Evolutionary conservation across 495 filamentous ascomycete species (phyloP).

Genomic region (Entonaema liquescens): DNA sequence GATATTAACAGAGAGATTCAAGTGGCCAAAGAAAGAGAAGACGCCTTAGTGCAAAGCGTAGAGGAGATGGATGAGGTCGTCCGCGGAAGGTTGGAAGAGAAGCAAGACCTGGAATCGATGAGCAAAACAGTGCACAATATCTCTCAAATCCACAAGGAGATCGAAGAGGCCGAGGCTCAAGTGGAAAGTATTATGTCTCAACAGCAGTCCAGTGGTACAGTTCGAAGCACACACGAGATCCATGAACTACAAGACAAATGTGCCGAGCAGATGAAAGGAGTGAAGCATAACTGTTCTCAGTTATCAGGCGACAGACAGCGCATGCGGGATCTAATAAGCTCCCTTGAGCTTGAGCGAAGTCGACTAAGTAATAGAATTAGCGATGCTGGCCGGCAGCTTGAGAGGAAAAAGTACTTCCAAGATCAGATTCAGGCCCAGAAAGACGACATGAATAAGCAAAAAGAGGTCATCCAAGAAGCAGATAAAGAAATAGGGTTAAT

Average conservation of each 20-base stretch:
- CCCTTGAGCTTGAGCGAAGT: slow-evolving; percentile 74
- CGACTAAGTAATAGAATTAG: slow-evolving; percentile 74
- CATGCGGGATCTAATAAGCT: slow-evolving; percentile 68
- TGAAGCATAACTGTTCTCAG: slow-evolving; percentile 69
- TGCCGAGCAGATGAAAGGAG: slow-evolving; percentile 70
- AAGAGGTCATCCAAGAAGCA: slow-evolving; percentile 68
- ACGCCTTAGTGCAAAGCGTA: slow-evolving; percentile 68
- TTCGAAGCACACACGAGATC: slow-evolving; percentile 81
- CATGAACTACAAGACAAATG: slow-evolving; percentile 74
- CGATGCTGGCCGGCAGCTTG: slow-evolving; percentile 74
- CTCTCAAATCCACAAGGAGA: slow-evolving; percentile 72
- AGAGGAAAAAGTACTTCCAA: slow-evolving; percentile 74
- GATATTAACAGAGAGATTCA: slow-evolving; percentile 68
- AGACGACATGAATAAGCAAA: slow-evolving; percentile 70
- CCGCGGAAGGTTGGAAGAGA: slow-evolving; percentile 68
- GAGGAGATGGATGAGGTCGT: slow-evolving; percentile 79
- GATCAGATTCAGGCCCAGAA: slow-evolving; percentile 76
- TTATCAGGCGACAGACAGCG: slow-evolving; percentile 75
- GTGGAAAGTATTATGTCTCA: slow-evolving; percentile 75
- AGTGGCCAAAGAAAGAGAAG: slow-evolving; percentile 60
- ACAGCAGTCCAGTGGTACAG: slow-evolving; percentile 68
- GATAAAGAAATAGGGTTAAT: slow-evolving; percentile 76
- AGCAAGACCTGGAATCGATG: slow-evolving; percentile 78
- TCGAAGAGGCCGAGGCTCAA: slow-evolving; percentile 71
- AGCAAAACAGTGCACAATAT: slow-evolving; percentile 80